Base-by-base conservation (phyloP, 2,329 filamentous ascomycete species). In the Magnaporthales sp. region DNA sequence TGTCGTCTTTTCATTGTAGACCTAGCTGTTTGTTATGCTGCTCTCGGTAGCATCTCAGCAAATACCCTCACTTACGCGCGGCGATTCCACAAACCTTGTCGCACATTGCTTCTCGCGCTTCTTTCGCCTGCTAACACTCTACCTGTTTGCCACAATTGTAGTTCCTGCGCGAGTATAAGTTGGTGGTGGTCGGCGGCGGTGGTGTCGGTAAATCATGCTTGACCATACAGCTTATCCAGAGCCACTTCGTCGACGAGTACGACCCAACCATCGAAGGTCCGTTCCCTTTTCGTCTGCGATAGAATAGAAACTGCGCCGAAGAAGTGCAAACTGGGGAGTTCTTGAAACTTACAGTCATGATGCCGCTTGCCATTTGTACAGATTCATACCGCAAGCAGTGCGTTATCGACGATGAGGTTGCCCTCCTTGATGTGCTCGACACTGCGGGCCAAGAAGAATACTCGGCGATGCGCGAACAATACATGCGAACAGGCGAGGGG, bases 351-450 rank as follows among this genome's bases (percentile, higher is more conserved):
- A 51, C n/a, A n/a, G n/a, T n/a, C n/a, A n/a, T n/a, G n/a, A 58
- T 24, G 9, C 54, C 24, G 54, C 22, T 19, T n/a, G 22, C n/a
- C 54, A 26, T 30, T 60, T 24, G 31, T 67, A 65, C 78, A 99
- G 95, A 99, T 78, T 98, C 95, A 70, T 99, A 99, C 85, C 93
- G 95, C 83, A 99, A 99, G 89, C 95, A 98, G 86, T 98, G 95
- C 79, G 90, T 97, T 73, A 96, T 99, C 78, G 95, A 99, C 77
- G 95, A 98, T 74, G 95, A 99, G 81, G 93, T 97, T 72, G 95
- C 95, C 65, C 87, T 99, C 68, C 90, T 99, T 79, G 95, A 99
- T 79, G 95, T 99, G 70, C 89, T 98, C 77, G 95, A 99, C 80
- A 99, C 95, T 66, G 95, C 95, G 70, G 95, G 95, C 68, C 95